A percentile compares a stretch with the other conserved stretches of the same genome.
phyloP scores from a whole-genome alignment of 1,139 yeast species.

The Suhomyces yuchorum region DNA sequence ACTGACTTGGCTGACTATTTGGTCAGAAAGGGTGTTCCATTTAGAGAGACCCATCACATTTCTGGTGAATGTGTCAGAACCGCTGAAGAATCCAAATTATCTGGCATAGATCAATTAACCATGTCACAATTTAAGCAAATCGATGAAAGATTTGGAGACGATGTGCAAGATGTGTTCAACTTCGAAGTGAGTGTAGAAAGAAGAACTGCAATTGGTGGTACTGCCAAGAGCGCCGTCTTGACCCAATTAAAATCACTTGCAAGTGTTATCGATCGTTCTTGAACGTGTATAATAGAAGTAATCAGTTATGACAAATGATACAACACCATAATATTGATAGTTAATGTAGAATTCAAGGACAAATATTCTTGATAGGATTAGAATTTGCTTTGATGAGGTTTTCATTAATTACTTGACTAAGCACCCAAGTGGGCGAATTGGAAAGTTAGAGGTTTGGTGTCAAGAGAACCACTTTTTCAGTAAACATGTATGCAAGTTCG shows the following conservation, averaged over 20 bases:
- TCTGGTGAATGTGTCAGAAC: constrained; percentile 94
- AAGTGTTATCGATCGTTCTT: not conserved
- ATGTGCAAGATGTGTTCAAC: constrained; percentile 81
- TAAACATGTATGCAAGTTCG: too few relatives aligned
- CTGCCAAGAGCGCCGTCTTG: constrained; percentile 86
- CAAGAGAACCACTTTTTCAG: too few relatives aligned
- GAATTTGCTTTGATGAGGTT: too few relatives aligned
- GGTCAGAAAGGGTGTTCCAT: constrained; percentile 97
- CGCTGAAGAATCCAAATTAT: constrained; percentile 75
- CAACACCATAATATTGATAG: not conserved
- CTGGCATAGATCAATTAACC: constrained; percentile 81
- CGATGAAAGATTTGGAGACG: constrained; percentile 77
- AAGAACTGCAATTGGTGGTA: constrained; percentile 95
- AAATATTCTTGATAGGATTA: not conserved
- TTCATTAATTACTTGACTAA: too few relatives aligned
- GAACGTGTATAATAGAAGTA: not conserved
- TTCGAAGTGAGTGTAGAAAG: constrained; percentile 95
- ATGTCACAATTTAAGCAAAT: constrained; percentile 76
- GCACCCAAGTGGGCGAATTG: too few relatives aligned
- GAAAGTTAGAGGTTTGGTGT: too few relatives aligned
- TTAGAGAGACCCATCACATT: constrained; percentile 97
- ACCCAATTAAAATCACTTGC: constrained; percentile 55
- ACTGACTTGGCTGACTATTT: constrained; percentile 97
- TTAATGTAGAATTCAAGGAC: not conserved
- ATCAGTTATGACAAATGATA: not conserved